Percentiles rank a stretch among this genome's conserved stretches.
These are phyloP conservation scores for Earliella scabrosa DNA, from an alignment of 1,284 basidiomycete genomes.

Conservation along the genomic window DNA sequence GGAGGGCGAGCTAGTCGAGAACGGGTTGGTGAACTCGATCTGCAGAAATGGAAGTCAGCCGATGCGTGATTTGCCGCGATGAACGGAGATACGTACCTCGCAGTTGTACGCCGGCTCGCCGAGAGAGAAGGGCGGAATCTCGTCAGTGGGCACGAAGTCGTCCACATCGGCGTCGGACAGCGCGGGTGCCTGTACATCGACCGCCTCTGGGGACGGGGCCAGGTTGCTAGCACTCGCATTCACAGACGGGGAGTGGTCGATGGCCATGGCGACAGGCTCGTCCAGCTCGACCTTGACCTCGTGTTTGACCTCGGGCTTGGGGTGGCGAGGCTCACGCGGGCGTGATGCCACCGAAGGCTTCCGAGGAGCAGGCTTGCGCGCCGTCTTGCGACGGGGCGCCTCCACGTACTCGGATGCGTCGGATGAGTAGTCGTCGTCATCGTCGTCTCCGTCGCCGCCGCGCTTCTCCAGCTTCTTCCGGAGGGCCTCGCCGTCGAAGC, in stretches of 20 bases:
- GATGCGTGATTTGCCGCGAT: neutral
- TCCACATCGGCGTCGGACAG: neutral
- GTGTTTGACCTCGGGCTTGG: neutral
- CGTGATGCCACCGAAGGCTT: conserved; percentile 2
- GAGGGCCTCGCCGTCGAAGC: conserved; percentile 43
- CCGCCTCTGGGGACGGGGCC: neutral
- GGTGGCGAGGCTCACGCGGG: neutral
- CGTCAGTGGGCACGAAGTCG: neutral
- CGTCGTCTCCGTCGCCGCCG: conserved; percentile 6
- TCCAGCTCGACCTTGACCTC: neutral
- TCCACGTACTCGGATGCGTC: conserved; percentile 15
- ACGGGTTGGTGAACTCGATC: conserved; percentile 13
- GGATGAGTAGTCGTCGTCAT: conserved; percentile 7
- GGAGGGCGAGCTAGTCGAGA: neutral
- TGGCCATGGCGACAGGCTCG: neutral
- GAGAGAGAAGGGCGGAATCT: neutral
- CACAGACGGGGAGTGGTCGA: neutral
- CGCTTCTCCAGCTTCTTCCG: conserved; percentile 33
- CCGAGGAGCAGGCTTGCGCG: conserved; percentile 1
- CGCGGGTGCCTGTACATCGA: neutral
- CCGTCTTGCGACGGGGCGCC: conserved; percentile 1
- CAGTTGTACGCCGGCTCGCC: neutral
- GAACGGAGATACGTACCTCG: neutral
- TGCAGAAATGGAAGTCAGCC: neutral
- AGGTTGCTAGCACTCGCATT: no score